Evolutionary conservation across 2,329 filamentous ascomycete species (phyloP), one percentile per base, ranked within the genome.

Genomic region (Sclerotinia spermophila): DNA sequence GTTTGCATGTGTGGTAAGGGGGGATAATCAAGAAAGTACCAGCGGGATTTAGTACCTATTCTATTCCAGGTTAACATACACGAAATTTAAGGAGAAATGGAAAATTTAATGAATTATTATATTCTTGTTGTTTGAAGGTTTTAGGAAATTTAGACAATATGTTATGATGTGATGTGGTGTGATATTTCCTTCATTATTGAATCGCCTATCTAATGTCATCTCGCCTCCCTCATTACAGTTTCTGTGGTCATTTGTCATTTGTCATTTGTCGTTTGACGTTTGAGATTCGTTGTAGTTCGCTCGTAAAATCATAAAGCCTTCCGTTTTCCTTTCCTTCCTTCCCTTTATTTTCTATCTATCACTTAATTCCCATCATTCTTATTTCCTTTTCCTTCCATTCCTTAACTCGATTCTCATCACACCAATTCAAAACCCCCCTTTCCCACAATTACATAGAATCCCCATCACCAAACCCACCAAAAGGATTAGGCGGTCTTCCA

Each of bases 381-480:
- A 27, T 62, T 42, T 8, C 35, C 42, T 51, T 45, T 21, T 6
- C 27, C 11, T 35, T 27, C 48, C 3, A 17, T 27, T 15, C 48
- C 48, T 53, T 53, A n/a, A 27, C n/a, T 53, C 27, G n/a, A 3
- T 42, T 13, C 40, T 13, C 40, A 42, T 42, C 10, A 42, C 15
- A 42, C 15, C 40, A 2, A 42, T n/a, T n/a, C 40, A 11, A 15
- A 15, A 2, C 56, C 2, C 33, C 13, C 10, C 19, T 21, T 21
- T 35, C 6, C 5, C 5, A 19, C 30, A n/a, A 64, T 51, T 13
- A 86, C 65, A 89, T 86, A 73, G 89, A 89, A 76, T 89, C 87
- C 74, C 74, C 75, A 67, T 73, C 71, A 24, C 87, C 87, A 79
- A 87, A 89, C 0, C 87, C 87, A 13, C 87, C 86, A 78, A 87